Conservation (phyloP, 371 early-diverging fungal genomes). For the Actinomortierella ambigua region DNA sequence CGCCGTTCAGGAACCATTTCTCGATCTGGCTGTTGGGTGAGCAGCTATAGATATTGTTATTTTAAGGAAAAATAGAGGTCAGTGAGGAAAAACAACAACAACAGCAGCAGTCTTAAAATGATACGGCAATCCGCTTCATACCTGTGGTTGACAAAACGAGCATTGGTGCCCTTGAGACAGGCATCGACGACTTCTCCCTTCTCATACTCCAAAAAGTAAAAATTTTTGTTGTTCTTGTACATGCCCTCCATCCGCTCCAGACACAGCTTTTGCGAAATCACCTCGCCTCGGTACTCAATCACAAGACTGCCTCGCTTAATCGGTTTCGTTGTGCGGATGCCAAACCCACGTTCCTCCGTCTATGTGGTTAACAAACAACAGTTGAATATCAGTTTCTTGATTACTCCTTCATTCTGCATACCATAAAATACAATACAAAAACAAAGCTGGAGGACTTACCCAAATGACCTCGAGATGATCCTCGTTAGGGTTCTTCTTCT, state of each 20-base stretch:
- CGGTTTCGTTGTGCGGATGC: conserved; percentile 66
- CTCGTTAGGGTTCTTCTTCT: conserved; percentile 52
- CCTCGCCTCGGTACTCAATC: conserved; percentile 90
- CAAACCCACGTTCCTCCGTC: conserved; percentile 77
- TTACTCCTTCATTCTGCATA: not conserved
- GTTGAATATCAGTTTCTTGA: not conserved
- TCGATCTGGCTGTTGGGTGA: conserved; percentile 94
- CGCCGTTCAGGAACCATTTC: conserved; percentile 81
- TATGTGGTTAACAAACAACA: conserved; percentile 23
- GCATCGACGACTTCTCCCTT: conserved; percentile 84
- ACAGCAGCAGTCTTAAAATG: not conserved
- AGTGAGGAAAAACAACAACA: not conserved
- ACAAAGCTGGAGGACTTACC: conserved; percentile 45
- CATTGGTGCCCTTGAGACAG: conserved; percentile 74
- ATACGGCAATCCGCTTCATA: conserved; percentile 3
- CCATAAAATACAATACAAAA: not conserved
- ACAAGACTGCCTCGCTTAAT: conserved; percentile 72
- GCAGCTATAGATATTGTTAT: conserved; percentile 55
- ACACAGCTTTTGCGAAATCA: conserved; percentile 73
- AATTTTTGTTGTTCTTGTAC: conserved; percentile 69
- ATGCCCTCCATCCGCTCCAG: conserved; percentile 74
- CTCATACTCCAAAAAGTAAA: conserved; percentile 84
- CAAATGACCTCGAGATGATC: conserved; percentile 67
- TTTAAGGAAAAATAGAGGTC: not conserved
- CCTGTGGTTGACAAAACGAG: conserved; percentile 77